Evolutionary conservation across 768 basidiomycete species (phyloP), one percentile per base, ranked within the genome.

Genomic region (Rossbeevera mucosa): DNA sequence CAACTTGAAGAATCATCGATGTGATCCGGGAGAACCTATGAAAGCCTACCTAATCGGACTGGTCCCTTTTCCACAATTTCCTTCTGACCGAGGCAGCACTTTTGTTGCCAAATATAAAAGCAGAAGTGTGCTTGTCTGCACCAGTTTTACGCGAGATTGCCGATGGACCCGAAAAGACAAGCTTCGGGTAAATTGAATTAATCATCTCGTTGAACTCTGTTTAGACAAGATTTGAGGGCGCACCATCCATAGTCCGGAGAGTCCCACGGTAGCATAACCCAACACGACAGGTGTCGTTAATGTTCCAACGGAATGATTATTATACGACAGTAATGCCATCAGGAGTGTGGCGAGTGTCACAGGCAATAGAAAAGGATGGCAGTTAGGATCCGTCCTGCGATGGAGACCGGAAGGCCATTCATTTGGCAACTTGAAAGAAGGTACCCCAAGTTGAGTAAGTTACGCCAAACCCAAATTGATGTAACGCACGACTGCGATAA

Each of bases 101-200:
- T 58, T 78, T 86, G 72, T 90, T 92, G 2, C 86, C 81, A 63
- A 92, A 92, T 20, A 91, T 71, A 67, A 91, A 91, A 5, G 82
- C 63, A 14, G 88, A 90, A 4, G 88, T 92, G 55, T 80, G 81
- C 62, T 91, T 91, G 70, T 91, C 88, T 18, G 88, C 84, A 16
- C 89, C 90, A 5, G 88, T 91, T 59, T 80, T 86, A 64, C 79
- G 81, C 28, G 88, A 89, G 44, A 79, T 66, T 33, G 71, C 64
- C 22, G 75, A 73, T 12, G 85, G 74, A 22, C 77, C 76, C 36
- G 80, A 77, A 61, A 91, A 88, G 46, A 82, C 61, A 44, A 85
- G 74, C 86, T 88, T 59, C 25, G 53, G n/a, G 46, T 21, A 31
- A 50, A 48, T 28, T 33, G 53, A 18, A 52, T 52, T 47, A 48